A percentile compares a stretch with the other conserved stretches of the same genome.
Conservation (phyloP, 2,329 filamentous ascomycete species). For the Aspergillus oerlinghausenensis region DNA sequence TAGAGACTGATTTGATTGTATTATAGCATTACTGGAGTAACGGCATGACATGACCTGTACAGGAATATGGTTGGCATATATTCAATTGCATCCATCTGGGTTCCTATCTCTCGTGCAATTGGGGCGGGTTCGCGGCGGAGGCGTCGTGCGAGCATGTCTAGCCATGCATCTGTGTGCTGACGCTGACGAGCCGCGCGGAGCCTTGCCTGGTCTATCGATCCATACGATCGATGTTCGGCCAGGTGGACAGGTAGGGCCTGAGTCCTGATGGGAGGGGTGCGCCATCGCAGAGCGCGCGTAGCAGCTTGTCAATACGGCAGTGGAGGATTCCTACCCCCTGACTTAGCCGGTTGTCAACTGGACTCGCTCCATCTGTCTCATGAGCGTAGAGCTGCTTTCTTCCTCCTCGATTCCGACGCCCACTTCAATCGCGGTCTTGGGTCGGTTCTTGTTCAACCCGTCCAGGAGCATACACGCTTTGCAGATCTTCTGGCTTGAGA, state of each 20-base stretch:
- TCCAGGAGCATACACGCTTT: slow-evolving; percentile 91
- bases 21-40: background rate
- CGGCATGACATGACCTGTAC: background rate
- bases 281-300: background rate
- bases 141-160: background rate
- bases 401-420: slow-evolving; percentile 44
- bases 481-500: slow-evolving; percentile 89
- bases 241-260: background rate
- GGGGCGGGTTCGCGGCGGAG: background rate
- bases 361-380: slow-evolving; percentile 47
- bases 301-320: background rate
- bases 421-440: slow-evolving; percentile 43
- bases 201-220: background rate
- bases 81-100: background rate
- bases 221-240: background rate
- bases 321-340: background rate
- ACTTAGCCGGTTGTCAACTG: slow-evolving; percentile 37
- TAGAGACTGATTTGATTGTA: background rate
- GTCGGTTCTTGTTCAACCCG: slow-evolving; percentile 72
- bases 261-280: background rate
- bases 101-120: background rate
- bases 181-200: background rate
- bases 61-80: background rate
- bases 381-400: slow-evolving; percentile 49
- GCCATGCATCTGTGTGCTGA: background rate